Evolutionary conservation across 179 eudicot species (phyloP).

Genomic region (Beta lomatogona): DNA sequence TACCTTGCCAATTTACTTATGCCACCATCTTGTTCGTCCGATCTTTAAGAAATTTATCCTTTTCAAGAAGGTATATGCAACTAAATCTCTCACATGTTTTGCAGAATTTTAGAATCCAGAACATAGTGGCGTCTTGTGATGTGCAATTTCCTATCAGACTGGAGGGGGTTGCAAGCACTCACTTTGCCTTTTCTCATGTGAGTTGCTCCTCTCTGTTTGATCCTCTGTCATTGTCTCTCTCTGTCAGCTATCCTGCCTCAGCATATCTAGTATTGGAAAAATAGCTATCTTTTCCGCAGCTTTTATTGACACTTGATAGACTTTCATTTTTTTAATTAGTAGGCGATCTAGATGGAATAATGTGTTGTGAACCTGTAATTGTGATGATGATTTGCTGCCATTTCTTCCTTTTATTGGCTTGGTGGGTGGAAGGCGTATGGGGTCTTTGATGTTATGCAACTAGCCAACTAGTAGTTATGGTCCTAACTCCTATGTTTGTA

Average conservation of each 20-base stretch:
- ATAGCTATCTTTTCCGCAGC: not conserved
- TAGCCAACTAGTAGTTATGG: not conserved
- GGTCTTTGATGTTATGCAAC: constrained; percentile 11
- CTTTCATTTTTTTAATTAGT: not conserved
- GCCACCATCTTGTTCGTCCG: not conserved
- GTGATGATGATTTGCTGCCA: not conserved
- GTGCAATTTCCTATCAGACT: constrained; percentile 82
- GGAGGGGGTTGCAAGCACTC: constrained; percentile 66
- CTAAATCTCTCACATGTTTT: not conserved
- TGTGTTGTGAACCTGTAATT: not conserved
- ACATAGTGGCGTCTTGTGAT: constrained; percentile 80
- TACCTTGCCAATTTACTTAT: not conserved
- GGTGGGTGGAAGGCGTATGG: not conserved
- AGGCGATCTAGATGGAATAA: not conserved
- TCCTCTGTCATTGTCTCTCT: not conserved
- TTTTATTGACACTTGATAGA: not conserved
- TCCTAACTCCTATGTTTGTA: not conserved
- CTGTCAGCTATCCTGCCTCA: not conserved
- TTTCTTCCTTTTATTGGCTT: not conserved
- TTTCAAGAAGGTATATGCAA: not conserved
- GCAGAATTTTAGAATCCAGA: constrained; percentile 84
- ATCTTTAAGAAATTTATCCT: not conserved
- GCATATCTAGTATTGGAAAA: not conserved
- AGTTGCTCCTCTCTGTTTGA: constrained; percentile 23
- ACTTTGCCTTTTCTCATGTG: constrained; percentile 68